Evolutionary conservation across 768 basidiomycete species (phyloP).

Genomic region (Vishniacozyma victoriae): DNA sequence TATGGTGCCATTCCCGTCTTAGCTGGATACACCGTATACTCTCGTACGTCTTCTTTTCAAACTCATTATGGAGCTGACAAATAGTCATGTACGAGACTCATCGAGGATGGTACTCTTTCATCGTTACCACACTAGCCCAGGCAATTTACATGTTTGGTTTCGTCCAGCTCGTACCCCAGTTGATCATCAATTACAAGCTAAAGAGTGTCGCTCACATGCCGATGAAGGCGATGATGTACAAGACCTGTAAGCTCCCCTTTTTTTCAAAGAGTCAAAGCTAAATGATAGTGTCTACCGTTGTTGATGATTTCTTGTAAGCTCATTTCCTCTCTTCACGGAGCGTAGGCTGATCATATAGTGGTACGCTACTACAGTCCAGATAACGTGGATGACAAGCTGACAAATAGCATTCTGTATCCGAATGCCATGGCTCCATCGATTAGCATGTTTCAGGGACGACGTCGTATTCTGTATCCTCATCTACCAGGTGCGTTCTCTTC

Average conservation of each 20-base stretch:
- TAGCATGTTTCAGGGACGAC: conserved; percentile 47
- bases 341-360: conserved; percentile 6
- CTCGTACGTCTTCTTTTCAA: conserved; percentile 21
- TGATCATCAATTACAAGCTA: conserved; percentile 93
- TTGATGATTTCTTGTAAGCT: conserved; percentile 65
- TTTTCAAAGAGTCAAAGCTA: background rate
- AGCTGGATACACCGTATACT: conserved; percentile 49
- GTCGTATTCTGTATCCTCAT: conserved; percentile 81
- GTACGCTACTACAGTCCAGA: background rate
- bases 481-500: conserved; percentile 72
- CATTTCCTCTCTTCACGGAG: background rate
- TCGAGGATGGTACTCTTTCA: conserved; percentile 92
- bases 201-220: conserved; percentile 97
- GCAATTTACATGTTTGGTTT: conserved; percentile 82
- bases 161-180: conserved; percentile 58
- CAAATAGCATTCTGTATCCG: conserved; percentile 76
- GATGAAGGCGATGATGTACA: conserved; percentile 69
- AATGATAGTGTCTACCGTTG: conserved; percentile 48
- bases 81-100: conserved; percentile 65
- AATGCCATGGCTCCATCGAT: conserved; percentile 80
- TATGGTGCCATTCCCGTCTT: conserved; percentile 75
- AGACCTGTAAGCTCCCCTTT: conserved; percentile 59
- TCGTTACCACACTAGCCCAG: conserved; percentile 77
- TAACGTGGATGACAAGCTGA: background rate
- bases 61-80: background rate